Conservation (phyloP, 2,329 filamentous ascomycete species). For the Claviceps citrina region DNA sequence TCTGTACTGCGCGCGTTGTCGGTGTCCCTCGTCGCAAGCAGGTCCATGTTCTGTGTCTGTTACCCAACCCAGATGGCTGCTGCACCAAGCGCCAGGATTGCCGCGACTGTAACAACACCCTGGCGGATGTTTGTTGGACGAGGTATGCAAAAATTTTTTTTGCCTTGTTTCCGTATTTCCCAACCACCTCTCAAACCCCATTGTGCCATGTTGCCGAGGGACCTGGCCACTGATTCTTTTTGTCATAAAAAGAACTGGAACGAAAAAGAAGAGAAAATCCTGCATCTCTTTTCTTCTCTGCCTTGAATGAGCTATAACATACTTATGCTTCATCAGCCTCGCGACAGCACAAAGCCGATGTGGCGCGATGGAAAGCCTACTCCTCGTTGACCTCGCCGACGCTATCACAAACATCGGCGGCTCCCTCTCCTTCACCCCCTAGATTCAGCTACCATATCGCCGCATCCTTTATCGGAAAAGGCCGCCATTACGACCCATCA, state of each 20-base stretch:
- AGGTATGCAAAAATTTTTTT: slow-evolving; percentile 5
- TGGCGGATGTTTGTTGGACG: slow-evolving; percentile 8
- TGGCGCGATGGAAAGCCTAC: neutral
- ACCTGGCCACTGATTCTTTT: neutral
- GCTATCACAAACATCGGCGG: slow-evolving; percentile 9
- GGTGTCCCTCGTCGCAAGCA: neutral
- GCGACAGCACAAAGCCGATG: neutral
- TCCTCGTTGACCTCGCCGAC: slow-evolving; percentile 5
- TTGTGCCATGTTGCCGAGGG: neutral
- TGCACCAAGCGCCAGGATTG: slow-evolving; percentile 8
- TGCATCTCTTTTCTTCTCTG: neutral
- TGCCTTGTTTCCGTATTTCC: neutral
- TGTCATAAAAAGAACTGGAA: neutral
- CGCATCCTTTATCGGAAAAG: slow-evolving; percentile 62
- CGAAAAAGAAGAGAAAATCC: no score
- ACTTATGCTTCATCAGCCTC: neutral
- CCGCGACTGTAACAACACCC: slow-evolving; percentile 7
- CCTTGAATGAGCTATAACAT: neutral
- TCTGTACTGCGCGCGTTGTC: neutral
- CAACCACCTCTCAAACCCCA: no score
- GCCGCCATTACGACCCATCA: slow-evolving; percentile 49
- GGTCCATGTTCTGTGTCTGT: neutral
- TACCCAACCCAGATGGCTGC: slow-evolving; percentile 8
- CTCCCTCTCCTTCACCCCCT: slow-evolving; percentile 13
- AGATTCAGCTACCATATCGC: slow-evolving; percentile 54